Conservation (phyloP, 2,329 filamentous ascomycete species). For the Neocatenulostroma microsporum region DNA sequence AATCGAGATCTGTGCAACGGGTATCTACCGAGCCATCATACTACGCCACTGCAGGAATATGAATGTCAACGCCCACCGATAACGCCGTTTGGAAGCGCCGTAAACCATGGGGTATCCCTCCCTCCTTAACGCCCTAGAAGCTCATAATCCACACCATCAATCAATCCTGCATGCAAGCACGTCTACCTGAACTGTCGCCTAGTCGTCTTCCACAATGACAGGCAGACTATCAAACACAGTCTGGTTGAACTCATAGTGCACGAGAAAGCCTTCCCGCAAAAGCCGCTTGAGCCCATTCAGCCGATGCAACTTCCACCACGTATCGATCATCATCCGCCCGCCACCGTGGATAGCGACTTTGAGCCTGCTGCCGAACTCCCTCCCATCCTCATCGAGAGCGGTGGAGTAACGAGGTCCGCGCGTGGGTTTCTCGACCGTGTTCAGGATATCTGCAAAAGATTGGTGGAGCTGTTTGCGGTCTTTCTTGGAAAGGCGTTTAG, state of each 20-base stretch:
- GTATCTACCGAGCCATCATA: too few relatives aligned
- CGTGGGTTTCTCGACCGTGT: conserved; percentile 58
- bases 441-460: conserved; percentile 58
- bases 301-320: conserved; percentile 66
- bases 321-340: conserved; percentile 57
- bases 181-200: conserved; percentile 1
- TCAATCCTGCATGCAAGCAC: too few relatives aligned
- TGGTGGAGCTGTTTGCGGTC: conserved; percentile 59
- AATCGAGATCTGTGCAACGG: too few relatives aligned
- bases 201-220: conserved; percentile 25
- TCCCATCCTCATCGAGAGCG: conserved; percentile 54
- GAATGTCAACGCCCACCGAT: too few relatives aligned
- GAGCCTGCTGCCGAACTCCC: conserved; percentile 55
- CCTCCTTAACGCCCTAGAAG: too few relatives aligned
- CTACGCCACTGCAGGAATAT: too few relatives aligned
- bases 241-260: conserved; percentile 56
- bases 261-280: conserved; percentile 54
- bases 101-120: too few relatives aligned
- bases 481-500: conserved; percentile 56
- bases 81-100: too few relatives aligned
- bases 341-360: conserved; percentile 53
- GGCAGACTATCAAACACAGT: conserved; percentile 55
- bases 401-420: conserved; percentile 60
- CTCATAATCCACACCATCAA: too few relatives aligned
- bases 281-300: conserved; percentile 54